These are phyloP conservation scores for Penicillium decumbens DNA, from an alignment of 2,329 filamentous ascomycete species.

Conservation along the genomic window DNA sequence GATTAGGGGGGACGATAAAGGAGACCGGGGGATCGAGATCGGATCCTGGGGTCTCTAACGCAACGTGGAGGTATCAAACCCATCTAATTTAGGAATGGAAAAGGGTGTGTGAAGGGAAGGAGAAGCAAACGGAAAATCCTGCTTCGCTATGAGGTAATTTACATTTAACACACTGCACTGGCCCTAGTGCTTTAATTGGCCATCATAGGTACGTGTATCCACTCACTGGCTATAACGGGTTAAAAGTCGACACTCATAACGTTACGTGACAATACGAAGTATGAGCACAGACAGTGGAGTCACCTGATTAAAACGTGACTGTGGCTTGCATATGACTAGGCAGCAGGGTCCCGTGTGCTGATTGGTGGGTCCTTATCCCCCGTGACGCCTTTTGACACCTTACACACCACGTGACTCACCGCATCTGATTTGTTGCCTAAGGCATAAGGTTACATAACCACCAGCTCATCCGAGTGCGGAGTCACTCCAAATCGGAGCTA, in stretches of 20 bases:
- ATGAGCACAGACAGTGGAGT: too few species aligned
- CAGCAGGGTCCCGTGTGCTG: background rate
- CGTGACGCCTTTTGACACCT: background rate
- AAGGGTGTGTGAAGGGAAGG: background rate
- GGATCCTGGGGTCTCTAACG: constrained; percentile 6
- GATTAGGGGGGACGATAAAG: background rate
- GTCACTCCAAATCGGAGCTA: background rate
- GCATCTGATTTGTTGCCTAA: background rate
- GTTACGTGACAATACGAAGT: constrained; percentile 8
- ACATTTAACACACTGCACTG: background rate
- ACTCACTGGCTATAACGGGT: background rate
- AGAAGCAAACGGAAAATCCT: constrained; percentile 8
- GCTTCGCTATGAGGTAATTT: constrained; percentile 15
- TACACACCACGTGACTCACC: too few species aligned
- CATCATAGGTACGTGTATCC: too few species aligned
- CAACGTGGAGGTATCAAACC: background rate
- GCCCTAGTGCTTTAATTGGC: background rate
- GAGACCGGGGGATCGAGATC: constrained; percentile 1
- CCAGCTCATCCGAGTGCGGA: constrained; percentile 10
- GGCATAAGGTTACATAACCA: constrained; percentile 4
- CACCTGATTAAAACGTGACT: background rate
- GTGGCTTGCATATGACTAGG: background rate
- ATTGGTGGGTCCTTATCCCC: background rate
- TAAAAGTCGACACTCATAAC: background rate
- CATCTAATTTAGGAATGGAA: background rate